Base-by-base conservation (phyloP, 352 stramenopile species). In the Phytophthora lateralis region DNA sequence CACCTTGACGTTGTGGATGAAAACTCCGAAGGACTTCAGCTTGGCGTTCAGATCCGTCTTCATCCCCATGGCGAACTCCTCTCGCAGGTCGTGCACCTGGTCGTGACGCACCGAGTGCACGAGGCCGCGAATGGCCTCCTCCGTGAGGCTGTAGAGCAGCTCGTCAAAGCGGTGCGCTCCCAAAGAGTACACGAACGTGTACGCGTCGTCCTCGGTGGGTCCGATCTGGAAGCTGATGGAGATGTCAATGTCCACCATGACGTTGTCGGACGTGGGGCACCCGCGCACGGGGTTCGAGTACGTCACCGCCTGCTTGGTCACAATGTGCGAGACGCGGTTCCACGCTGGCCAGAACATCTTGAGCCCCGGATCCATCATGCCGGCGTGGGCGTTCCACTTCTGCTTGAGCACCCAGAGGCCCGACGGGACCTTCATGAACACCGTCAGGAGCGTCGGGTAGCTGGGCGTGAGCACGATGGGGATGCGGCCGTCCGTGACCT, bases 161-260 rank as follows among this genome's bases (percentile, higher is more conserved):
- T 93, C 84, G 43, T 96, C 85, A 44, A 96, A 94, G 39, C 82
- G 80, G 47, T 94, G 80, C 8, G 85, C 87, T 2, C 87, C 87
- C n/a, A 96, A 64, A 30, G 75, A 72, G 67, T 96, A 96, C 24
- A 96, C 85, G 71, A 96, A 96, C 51, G 78, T 88, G 59, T 88
- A 80, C 2, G 82, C 87, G 37, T 91, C 87, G 3, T 96, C 73
- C 27, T 83, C 71, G 0, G 71, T 91, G 2, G 87, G 87, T 0
- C 87, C 87, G 44, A 96, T 92, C 66, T 91, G 84, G 73, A 96
- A 91, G 49, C 82, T 93, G 66, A 96, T 88, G 34, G 87, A 96
- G 51, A 94, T 88, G 69, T 94, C 83, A 44, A 96, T 91, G 53
- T 94, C 75, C n/a, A 95, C 80, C 86, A 96, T 95, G 12, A 96